Conservation (phyloP, 2,329 filamentous ascomycete genomes). For the Karstenula rhodostoma region DNA sequence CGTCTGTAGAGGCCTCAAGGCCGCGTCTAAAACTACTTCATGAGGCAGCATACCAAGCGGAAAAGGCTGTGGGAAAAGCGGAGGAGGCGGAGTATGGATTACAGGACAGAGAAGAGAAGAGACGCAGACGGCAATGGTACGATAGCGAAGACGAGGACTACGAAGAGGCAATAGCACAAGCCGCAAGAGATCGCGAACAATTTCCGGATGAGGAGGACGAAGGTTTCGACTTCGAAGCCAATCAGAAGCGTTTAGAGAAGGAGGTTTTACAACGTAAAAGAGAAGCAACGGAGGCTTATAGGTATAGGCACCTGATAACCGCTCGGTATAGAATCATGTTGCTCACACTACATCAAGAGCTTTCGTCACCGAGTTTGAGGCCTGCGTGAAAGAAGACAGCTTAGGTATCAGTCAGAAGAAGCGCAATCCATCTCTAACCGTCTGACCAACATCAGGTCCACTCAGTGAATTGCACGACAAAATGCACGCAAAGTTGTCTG, state of each 20-base stretch:
- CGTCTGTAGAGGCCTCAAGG: background rate
- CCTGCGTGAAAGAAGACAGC: constrained; percentile 8
- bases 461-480: background rate
- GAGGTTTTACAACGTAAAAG: background rate
- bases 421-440: too few species aligned
- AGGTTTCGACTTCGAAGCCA: background rate
- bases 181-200: background rate
- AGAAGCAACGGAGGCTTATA: constrained; percentile 3
- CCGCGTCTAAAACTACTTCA: background rate
- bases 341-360: background rate
- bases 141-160: background rate
- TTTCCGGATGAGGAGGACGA: background rate
- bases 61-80: background rate
- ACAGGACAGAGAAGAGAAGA: background rate
- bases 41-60: background rate
- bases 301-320: too few species aligned
- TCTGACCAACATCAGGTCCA: background rate
- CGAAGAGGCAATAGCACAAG: background rate
- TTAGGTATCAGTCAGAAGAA: too few species aligned
- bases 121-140: background rate
- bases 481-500: constrained; percentile 8
- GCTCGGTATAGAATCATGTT: background rate
- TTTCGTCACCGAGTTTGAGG: constrained; percentile 8
- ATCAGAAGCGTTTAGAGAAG: background rate
- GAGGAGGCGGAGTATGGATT: background rate